A percentile compares a stretch with the other conserved stretches of the same genome.
These are phyloP conservation scores for Straminergon stramineum DNA, from an alignment of 225 moss, liverwort and hornwort species.

Conservation along the genomic window DNA sequence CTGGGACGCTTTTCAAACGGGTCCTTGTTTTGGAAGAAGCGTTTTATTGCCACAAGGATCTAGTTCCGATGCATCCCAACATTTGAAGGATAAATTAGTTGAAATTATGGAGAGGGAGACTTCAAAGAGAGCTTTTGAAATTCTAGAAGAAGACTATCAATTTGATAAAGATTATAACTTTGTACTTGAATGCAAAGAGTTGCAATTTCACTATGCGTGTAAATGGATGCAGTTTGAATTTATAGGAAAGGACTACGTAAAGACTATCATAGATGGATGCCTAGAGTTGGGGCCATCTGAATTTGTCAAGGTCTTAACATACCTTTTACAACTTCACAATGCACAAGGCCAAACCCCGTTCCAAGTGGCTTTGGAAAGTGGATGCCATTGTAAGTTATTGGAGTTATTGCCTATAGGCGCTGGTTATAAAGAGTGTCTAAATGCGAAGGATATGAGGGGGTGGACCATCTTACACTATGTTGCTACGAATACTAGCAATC, in stretches of 20 bases:
- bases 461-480: not conserved
- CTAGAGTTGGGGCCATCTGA: rapidly evolving
- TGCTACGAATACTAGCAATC: not conserved
- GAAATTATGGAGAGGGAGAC: not conserved
- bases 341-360: not conserved
- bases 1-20: too few species aligned
- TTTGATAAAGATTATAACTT: rapidly evolving
- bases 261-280: not conserved
- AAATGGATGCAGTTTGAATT: too few species aligned
- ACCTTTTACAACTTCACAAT: not conserved
- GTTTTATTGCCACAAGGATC: not conserved
- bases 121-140: not conserved
- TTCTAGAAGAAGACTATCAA: not conserved
- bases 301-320: not conserved
- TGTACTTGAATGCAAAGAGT: not conserved
- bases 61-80: not conserved
- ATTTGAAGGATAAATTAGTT: not conserved
- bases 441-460: not conserved
- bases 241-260: not conserved
- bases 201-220: not conserved
- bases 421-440: not conserved
- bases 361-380: too few species aligned
- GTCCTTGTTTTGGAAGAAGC: too few species aligned
- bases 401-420: rapidly evolving
- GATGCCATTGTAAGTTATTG: not conserved